phyloP scores from a whole-genome alignment of 768 basidiomycete genomes.

The Agrocybe pediades region DNA sequence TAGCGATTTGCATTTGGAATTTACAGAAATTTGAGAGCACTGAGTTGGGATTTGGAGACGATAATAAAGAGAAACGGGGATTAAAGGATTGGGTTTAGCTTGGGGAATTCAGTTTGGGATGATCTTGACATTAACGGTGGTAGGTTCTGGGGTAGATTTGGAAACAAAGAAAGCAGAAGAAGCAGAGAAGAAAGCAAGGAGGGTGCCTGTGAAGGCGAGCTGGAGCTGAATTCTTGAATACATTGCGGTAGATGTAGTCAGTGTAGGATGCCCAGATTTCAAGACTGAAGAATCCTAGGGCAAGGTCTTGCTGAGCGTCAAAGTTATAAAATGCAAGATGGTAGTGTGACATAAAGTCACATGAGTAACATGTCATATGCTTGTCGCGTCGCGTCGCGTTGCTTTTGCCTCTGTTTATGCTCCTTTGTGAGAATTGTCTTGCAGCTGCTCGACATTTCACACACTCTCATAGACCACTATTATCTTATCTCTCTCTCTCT shows the following conservation, averaged over 20 bases:
- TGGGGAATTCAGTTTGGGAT: conserved; percentile 36
- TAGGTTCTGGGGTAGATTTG: conserved; percentile 4
- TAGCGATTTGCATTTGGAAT: conserved; percentile 39
- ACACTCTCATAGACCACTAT: no score
- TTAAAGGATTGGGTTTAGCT: conserved; percentile 22
- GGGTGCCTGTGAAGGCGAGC: conserved; percentile 23
- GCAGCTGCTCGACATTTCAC: no score
- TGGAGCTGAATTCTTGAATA: conserved; percentile 22
- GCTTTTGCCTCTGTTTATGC: no score
- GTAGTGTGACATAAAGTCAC: no score
- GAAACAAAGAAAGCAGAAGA: conserved; percentile 11
- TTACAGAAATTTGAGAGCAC: conserved; percentile 15
- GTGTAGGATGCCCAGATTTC: conserved; percentile 39
- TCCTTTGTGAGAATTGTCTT: no score
- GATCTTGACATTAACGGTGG: conserved; percentile 33
- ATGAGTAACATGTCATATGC: no score
- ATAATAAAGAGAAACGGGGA: conserved; percentile 28
- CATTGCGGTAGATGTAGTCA: conserved; percentile 41
- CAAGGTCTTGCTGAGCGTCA: conserved; percentile 38
- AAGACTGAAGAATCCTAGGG: conserved; percentile 45
- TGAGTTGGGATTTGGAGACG: conserved; percentile 30
- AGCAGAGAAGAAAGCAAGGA: conserved; percentile 16
- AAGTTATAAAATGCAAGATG: no score
- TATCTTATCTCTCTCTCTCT: no score
- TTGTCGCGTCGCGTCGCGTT: no score